Evolutionary conservation across 2,329 filamentous ascomycete genomes (phyloP).

Genomic region (Epichloe scottii): DNA sequence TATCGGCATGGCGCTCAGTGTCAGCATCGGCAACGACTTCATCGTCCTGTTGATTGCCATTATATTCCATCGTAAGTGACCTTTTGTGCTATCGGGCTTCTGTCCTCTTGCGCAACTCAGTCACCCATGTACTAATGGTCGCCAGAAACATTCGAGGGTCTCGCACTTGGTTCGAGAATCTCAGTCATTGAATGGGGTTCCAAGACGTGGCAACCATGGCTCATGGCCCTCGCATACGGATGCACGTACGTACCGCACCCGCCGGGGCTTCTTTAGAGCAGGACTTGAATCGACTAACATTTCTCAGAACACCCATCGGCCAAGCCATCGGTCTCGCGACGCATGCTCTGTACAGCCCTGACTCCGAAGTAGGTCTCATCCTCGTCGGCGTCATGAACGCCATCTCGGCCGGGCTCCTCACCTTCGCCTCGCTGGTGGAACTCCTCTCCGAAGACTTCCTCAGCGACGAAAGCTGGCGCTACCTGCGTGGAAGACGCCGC

Average conservation of each 20-base stretch:
- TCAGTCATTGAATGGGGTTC: constrained; percentile 36
- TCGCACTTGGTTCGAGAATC: constrained; percentile 53
- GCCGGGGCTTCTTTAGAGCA: not conserved
- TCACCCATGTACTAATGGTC: not conserved
- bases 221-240: constrained; percentile 46
- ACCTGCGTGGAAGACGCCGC: constrained; percentile 39
- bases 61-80: constrained; percentile 48
- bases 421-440: constrained; percentile 61
- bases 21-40: constrained; percentile 64
- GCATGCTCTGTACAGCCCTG: constrained; percentile 58
- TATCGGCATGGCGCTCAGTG: constrained; percentile 73
- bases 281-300: not conserved
- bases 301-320: constrained; percentile 46
- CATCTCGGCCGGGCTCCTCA: constrained; percentile 56
- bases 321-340: constrained; percentile 59
- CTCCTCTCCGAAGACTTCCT: constrained; percentile 61
- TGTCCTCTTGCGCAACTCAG: not conserved
- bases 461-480: constrained; percentile 48
- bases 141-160: constrained; percentile 36
- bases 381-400: constrained; percentile 66
- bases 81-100: not conserved
- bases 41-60: constrained; percentile 70
- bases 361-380: constrained; percentile 51
- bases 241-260: constrained; percentile 20
- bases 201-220: constrained; percentile 35